Evolutionary conservation across 805 yeast genomes (phyloP), one percentile per base, ranked within the genome.

Genomic region (Pichia heedii): DNA sequence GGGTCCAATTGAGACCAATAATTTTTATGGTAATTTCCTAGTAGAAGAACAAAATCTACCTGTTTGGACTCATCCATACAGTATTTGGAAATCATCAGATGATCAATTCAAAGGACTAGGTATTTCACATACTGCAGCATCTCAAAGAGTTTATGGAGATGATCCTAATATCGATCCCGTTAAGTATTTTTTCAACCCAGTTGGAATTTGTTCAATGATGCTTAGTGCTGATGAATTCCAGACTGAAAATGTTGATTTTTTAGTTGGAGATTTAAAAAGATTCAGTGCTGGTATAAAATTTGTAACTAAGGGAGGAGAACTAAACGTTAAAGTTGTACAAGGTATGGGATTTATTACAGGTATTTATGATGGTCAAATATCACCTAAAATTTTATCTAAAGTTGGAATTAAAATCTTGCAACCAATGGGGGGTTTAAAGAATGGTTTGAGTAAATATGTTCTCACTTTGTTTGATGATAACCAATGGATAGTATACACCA

Each of bases 291-390:
- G 64, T 1, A n/a, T 54, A 8, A 36, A 67, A 37, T 64, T 74
- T 39, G 54, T 59, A 10, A 49, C 50, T 45, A 45, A 60, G 15
- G 46, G 53, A 3, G 70, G 72, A 39, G 61, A 50, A 8, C 41
- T 61, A 41, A 34, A 40, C 3, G 39, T 50, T 73, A 89, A 90
- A 4, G 55, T 84, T 43, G 84, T 81, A 6, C 89, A 83, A 60
- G 97, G 97, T 43, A 69, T 51, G 74, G 96, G 96, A 7, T 78
- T 84, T 49, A 76, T 84, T 15, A 81, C 95, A 27, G 85, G 80
- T 22, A 61, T 74, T 6, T 61, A 60, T 36, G 68, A 71, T 50
- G 78, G 78, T 12, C 63, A 67, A 46, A 62, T 79, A 52, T 68
- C 68, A 24, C 83, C 87, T 2, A 58, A 63, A 46, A 50, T 83